phyloP scores from a whole-genome alignment of 129 eudicot genomes.

The Arctium lappa region DNA sequence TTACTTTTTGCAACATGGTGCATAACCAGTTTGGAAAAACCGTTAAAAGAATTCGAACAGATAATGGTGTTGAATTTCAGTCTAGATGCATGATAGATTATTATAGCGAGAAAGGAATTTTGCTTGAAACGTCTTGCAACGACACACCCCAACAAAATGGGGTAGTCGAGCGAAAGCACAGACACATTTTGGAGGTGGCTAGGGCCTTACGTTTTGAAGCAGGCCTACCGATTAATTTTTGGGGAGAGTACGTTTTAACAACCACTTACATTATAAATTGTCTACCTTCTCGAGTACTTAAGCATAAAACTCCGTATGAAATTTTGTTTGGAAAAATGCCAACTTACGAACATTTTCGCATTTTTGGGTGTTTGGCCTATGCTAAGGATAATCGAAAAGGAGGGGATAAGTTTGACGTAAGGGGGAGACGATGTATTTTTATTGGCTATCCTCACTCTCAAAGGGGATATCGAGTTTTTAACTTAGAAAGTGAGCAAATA shows the following conservation, averaged over 20 bases:
- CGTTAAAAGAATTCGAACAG: no score
- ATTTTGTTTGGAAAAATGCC: not conserved
- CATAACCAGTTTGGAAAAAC: no score
- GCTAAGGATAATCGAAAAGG: not conserved
- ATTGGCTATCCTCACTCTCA: constrained; percentile 4
- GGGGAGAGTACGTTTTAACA: constrained; percentile 4
- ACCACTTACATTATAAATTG: constrained; percentile 12
- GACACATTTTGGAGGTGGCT: no score
- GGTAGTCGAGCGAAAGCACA: no score
- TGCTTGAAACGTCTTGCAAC: no score
- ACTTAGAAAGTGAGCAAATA: not conserved
- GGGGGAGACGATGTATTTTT: constrained; percentile 2
- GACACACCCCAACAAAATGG: no score
- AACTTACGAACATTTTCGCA: not conserved
- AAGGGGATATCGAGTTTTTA: constrained; percentile 19
- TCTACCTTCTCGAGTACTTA: not conserved
- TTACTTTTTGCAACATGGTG: no score
- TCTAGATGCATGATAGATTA: no score
- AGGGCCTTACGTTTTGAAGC: not conserved
- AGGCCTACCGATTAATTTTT: not conserved
- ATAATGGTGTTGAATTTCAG: no score
- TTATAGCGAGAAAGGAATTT: no score
- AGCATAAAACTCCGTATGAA: not conserved
- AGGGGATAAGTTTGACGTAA: not conserved
- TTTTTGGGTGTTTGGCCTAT: constrained; percentile 28